Evolutionary conservation across 164 flowering plant genomes (phyloP).

Genomic region (Nelumbo lutea): DNA sequence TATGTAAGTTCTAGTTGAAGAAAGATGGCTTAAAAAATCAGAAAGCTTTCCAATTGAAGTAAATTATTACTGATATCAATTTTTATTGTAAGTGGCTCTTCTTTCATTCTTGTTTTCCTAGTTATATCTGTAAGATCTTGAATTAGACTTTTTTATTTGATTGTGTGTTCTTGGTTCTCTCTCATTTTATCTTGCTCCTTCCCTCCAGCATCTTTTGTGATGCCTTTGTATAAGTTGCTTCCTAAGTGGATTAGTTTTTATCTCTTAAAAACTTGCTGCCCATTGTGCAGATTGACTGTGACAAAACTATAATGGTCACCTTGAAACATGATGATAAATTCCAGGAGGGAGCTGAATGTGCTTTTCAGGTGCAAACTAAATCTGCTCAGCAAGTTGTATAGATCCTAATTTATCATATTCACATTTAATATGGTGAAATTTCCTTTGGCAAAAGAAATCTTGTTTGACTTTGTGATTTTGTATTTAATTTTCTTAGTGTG

Average conservation of each 20-base stretch:
- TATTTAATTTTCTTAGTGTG: constrained; percentile 52
- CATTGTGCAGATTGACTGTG: constrained; percentile 86
- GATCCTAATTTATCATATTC: not conserved
- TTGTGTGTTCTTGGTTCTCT: not conserved
- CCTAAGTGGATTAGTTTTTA: not conserved
- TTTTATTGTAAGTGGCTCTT: no score
- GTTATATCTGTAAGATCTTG: not conserved
- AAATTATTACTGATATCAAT: no score
- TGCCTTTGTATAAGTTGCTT: not conserved
- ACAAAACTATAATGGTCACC: constrained; percentile 81
- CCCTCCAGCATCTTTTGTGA: not conserved
- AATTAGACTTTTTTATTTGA: not conserved
- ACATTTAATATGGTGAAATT: not conserved
- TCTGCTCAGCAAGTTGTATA: not conserved
- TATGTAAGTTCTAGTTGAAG: no score
- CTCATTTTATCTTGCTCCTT: not conserved
- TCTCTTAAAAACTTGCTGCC: constrained; percentile 10
- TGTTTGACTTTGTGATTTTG: not conserved
- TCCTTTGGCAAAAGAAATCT: not conserved
- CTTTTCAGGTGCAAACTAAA: constrained; percentile 61
- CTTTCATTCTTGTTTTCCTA: no score
- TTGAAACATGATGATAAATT: constrained; percentile 85
- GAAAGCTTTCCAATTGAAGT: no score
- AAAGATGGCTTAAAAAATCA: no score
- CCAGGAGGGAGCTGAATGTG: constrained; percentile 80